Evolutionary conservation across 768 basidiomycete genomes (phyloP).

Genomic region (Dioszegia hungarica): DNA sequence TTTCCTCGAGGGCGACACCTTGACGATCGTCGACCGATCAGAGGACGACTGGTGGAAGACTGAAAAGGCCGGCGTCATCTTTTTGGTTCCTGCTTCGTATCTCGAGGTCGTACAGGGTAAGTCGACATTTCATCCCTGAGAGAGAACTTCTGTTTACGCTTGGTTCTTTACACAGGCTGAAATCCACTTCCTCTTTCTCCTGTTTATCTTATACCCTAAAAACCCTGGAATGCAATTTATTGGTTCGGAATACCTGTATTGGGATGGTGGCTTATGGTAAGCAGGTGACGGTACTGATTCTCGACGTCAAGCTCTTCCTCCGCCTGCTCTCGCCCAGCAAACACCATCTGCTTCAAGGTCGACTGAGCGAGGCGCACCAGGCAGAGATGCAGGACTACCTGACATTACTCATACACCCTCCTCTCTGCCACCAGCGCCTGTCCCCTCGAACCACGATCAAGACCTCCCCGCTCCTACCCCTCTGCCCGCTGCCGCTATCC

Average conservation of each 20-base stretch:
- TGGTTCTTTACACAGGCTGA: slow-evolving; percentile 68
- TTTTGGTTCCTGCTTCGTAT: slow-evolving; percentile 88
- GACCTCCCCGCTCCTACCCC: background rate
- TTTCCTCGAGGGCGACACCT: slow-evolving; percentile 71
- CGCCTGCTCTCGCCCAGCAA: background rate
- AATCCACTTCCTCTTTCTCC: slow-evolving; percentile 52
- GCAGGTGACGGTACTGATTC: background rate
- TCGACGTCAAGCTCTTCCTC: too few species aligned
- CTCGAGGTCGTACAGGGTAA: slow-evolving; percentile 81
- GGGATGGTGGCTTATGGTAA: background rate
- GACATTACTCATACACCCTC: background rate
- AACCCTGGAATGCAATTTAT: slow-evolving; percentile 4
- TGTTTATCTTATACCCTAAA: slow-evolving; percentile 42
- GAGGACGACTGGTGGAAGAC: slow-evolving; percentile 97
- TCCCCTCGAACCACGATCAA: background rate
- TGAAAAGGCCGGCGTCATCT: slow-evolving; percentile 76
- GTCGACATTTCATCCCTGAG: slow-evolving; percentile 51
- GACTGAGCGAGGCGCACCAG: background rate
- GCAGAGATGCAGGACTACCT: background rate
- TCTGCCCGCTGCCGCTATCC: background rate
- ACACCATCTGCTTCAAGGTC: background rate
- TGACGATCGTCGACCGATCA: slow-evolving; percentile 72
- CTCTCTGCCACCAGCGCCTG: background rate
- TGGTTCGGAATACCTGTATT: background rate
- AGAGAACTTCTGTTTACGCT: slow-evolving; percentile 52